Conservation (phyloP, 163 green algal species). For the Chlamydomonas reinhardtii region DNA sequence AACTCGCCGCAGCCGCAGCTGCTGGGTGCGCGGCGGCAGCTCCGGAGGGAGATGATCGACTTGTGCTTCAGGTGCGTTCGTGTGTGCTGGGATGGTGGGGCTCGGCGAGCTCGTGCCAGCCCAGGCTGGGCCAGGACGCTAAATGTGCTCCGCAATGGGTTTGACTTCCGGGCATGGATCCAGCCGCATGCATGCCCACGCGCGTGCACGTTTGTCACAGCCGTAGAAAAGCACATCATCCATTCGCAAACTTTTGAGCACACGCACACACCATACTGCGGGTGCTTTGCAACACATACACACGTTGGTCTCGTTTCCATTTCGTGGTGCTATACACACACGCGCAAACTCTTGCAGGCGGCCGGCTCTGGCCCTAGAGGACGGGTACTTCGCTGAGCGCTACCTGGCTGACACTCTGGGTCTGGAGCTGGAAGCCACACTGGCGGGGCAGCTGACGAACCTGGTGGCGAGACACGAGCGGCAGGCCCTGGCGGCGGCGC, state of each 20-base stretch:
- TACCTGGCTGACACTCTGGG: conserved; percentile 50
- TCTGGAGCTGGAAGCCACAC: conserved; percentile 65
- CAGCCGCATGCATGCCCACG: no score
- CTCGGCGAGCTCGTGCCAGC: no score
- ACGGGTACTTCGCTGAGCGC: conserved; percentile 54
- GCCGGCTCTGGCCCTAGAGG: conserved; percentile 43
- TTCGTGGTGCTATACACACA: no score
- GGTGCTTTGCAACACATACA: background rate
- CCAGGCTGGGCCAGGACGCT: no score
- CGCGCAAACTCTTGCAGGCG: conserved; percentile 29
- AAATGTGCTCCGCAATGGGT: no score
- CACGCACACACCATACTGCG: background rate
- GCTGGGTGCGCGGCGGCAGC: conserved; percentile 46
- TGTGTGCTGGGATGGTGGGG: background rate
- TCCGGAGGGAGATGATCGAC: conserved; percentile 60
- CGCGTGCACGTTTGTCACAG: no score
- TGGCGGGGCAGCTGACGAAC: conserved; percentile 68
- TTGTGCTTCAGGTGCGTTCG: conserved; percentile 50
- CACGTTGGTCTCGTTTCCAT: no score
- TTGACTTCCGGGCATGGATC: no score
- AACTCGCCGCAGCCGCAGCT: conserved; percentile 53
- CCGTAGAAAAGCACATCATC: no score
- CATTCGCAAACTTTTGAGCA: no score
- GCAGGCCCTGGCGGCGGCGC: conserved; percentile 11
- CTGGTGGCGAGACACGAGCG: conserved; percentile 45